Base-by-base conservation (phyloP, 495 filamentous ascomycete species). In the Talaromyces adpressus region DNA sequence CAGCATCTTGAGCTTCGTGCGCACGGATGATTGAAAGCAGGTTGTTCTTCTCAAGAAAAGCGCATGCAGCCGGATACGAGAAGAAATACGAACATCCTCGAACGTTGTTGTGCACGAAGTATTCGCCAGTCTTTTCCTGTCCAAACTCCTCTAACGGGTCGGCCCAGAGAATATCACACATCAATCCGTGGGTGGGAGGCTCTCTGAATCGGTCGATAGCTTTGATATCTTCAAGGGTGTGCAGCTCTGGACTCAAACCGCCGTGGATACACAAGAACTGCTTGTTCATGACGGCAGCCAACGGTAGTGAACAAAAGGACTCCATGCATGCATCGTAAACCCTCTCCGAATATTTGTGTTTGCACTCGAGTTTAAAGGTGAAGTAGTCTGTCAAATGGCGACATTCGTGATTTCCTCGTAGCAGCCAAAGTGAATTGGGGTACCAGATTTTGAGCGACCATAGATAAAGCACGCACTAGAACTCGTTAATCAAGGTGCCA, bases 381-480 rank as follows among this genome's bases (percentile, higher is more conserved):
- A 98, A 98, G 81, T 98, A 98, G 72, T 98, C 94, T 27, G 94
- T 98, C 81, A 98, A 82, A 79, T 98, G 94, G 70, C 94, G 87
- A 75, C 94, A 98, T 80, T 98, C 94, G 77, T 98, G 94, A 73
- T 98, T 98, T 67, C 94, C 94, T 63, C 94, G 88, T 67, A 98
- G 85, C 69, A 98, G 80, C 94, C 94, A 98, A 57, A 98, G 89
- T 3, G 91, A 93, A 71, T 96, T 92, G 11, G 94, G 94, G 71
- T 98, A 98, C 88, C 96, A 97, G 74, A 98, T 97, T 84, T 98
- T 98, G 69, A 98, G 79, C 11, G 92, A 89, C 94, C 94, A 98
- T 29, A 98, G 85, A 71, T 97, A 98, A 36, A 98, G 81, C 45
- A 98, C 94, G 70, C 94, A 98, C 86, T 90, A 51, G 41, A 61